Percentiles rank a stretch among this genome's conserved stretches.
These are phyloP conservation scores for Physcomitrellopsis africana DNA, from an alignment of 225 moss, liverwort and hornwort species.

Conservation along the genomic window DNA sequence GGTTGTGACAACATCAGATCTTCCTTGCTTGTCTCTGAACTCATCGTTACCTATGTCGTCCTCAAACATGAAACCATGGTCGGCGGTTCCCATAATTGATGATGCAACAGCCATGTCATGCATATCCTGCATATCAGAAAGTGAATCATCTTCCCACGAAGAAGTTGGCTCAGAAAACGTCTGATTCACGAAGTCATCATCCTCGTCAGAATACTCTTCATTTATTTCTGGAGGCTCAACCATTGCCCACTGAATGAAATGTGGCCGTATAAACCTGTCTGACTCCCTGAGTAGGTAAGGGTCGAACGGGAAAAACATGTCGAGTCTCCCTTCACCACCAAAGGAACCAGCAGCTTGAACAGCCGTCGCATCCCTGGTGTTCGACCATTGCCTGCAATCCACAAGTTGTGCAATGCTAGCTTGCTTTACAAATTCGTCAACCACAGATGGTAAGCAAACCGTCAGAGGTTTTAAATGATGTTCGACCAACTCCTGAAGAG, in stretches of 20 bases:
- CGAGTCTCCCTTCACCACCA: slow-evolving; percentile 75
- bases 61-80: slow-evolving; percentile 31
- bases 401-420: slow-evolving; percentile 79
- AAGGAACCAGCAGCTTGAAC: slow-evolving; percentile 45
- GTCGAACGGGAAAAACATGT: slow-evolving; percentile 99
- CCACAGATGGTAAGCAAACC: slow-evolving; percentile 88
- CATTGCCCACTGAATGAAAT: slow-evolving; percentile 66
- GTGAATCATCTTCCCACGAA: slow-evolving; percentile 63
- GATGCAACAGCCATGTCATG: slow-evolving; percentile 47
- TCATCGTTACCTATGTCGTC: slow-evolving; percentile 41
- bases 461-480: slow-evolving; percentile 81
- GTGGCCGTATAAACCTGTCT: slow-evolving; percentile 59
- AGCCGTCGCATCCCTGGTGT: slow-evolving; percentile 47
- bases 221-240: slow-evolving; percentile 54
- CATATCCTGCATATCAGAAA: slow-evolving; percentile 34
- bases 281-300: slow-evolving; percentile 85
- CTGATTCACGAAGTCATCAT: slow-evolving; percentile 58
- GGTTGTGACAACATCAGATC: slow-evolving; percentile 39
- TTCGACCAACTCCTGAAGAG: slow-evolving; percentile 77
- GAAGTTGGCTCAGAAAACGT: slow-evolving; percentile 67
- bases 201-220: slow-evolving; percentile 56
- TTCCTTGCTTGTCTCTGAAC: slow-evolving; percentile 41
- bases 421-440: slow-evolving; percentile 94
- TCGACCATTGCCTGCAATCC: slow-evolving; percentile 67
- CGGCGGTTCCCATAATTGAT: slow-evolving; percentile 46